phyloP scores from a whole-genome alignment of 805 yeast genomes.

The Diddensiella transvaalensis region DNA sequence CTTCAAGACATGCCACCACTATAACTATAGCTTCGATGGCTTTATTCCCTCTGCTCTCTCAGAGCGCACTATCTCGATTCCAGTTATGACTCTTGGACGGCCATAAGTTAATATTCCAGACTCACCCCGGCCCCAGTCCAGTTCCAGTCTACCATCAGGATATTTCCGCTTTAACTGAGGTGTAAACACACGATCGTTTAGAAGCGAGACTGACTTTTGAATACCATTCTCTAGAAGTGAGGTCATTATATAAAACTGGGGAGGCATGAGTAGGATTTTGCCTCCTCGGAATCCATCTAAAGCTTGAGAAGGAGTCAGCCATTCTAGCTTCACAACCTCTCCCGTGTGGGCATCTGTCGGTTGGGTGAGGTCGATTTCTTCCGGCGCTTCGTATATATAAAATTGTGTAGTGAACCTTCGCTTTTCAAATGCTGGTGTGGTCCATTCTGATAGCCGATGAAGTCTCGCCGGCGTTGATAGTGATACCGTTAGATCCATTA shows the following conservation, averaged over 20 bases:
- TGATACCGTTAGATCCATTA: slow-evolving; percentile 8
- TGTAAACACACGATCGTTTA: slow-evolving; percentile 20
- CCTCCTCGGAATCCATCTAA: slow-evolving; percentile 23
- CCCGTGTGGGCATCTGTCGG: slow-evolving; percentile 2
- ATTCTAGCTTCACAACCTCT: slow-evolving; percentile 22
- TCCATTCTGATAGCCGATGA: slow-evolving; percentile 27
- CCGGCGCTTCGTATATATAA: slow-evolving; percentile 22
- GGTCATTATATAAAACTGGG: slow-evolving; percentile 30
- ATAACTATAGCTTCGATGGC: not conserved
- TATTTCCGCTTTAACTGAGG: slow-evolving; percentile 21
- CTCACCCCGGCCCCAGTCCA: slow-evolving; percentile 31
- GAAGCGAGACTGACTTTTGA: slow-evolving; percentile 7
- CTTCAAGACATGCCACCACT: not conserved
- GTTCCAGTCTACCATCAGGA: slow-evolving; percentile 19
- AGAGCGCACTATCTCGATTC: slow-evolving; percentile 10
- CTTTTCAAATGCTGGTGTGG: slow-evolving; percentile 27
- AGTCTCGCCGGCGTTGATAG: slow-evolving; percentile 16
- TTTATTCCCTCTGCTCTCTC: no score
- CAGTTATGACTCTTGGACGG: slow-evolving; percentile 9
- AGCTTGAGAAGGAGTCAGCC: slow-evolving; percentile 28
- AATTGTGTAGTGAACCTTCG: slow-evolving; percentile 31
- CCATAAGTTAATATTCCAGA: slow-evolving; percentile 18
- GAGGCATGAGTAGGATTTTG: slow-evolving; percentile 28
- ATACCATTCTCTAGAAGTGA: slow-evolving; percentile 18
- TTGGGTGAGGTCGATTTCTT: slow-evolving; percentile 14